Evolutionary conservation across 2,329 filamentous ascomycete genomes (phyloP), one percentile per base, ranked within the genome.

Genomic region (Diatrype stigma): DNA sequence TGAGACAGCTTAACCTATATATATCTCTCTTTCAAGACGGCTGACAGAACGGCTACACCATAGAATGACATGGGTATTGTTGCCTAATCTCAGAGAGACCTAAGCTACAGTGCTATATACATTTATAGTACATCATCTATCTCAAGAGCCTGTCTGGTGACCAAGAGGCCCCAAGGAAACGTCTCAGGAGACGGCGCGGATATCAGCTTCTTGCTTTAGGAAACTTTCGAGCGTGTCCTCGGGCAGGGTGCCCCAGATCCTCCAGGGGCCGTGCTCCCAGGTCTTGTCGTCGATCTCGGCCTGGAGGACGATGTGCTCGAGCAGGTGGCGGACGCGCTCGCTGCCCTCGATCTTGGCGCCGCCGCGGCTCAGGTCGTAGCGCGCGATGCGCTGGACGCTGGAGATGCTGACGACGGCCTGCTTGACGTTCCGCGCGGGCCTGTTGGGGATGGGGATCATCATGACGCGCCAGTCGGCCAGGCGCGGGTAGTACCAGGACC

Each of bases 241-340:
- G 40, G 76, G 66, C 28, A 81, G 70, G 19, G 81, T 86, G 14
- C 86, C 86, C 79, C 85, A 86, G 47, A 89, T 67, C 63, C 73
- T 75, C 86, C 86, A 90, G 2, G 75, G 71, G 26, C 66, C 69
- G 50, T 74, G 65, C 62, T 72, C 63, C 56, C 72, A 79, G 19
- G 78, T 80, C 49, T 62, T 67, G 45, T 68, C 70, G 61, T 76
- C 69, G 42, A 79, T 55, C 28, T 67, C 51, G 26, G 75, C 63
- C 61, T 82, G 80, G 44, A 90, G 57, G 37, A 87, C 84, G 4
- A 90, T 56, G 61, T 89, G 82, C 72, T 90, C 87, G 2, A 76
- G 65, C 58, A 85, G 74, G 46, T 80, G 70, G 60, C 79, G 77
- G 56, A 77, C 71, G 61, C 75, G 75, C 42, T 74, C 73, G 53